Percentiles rank a stretch among this genome's conserved stretches.
phyloP scores from a whole-genome alignment of 1,139 yeast genomes.

The Protomyces pachydermus region DNA sequence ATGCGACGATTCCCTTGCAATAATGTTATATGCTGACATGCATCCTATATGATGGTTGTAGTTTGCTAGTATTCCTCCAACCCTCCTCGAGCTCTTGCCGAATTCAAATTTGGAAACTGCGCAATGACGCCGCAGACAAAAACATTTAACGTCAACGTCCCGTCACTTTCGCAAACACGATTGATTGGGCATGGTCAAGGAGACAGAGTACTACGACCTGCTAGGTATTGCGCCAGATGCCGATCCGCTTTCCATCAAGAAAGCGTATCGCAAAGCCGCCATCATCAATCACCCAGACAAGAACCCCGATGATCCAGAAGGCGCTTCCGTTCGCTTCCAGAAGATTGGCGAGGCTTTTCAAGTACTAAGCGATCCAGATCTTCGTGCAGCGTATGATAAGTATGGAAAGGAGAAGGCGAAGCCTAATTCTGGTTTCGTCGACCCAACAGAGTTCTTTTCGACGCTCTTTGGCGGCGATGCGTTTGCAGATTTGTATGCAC shows the following conservation, averaged over 20 bases:
- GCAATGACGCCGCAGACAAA: no score
- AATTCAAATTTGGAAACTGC: background rate
- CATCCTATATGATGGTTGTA: background rate
- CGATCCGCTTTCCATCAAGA: conserved; percentile 75
- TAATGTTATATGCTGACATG: background rate
- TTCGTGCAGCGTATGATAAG: conserved; percentile 74
- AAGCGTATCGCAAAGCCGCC: conserved; percentile 69
- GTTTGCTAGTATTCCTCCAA: no score
- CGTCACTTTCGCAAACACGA: background rate
- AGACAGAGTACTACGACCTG: conserved; percentile 60
- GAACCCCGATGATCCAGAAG: conserved; percentile 34
- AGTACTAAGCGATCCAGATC: conserved; percentile 68
- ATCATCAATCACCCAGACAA: conserved; percentile 29
- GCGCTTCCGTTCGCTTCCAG: conserved; percentile 35
- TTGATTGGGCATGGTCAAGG: conserved; percentile 12
- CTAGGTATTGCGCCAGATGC: conserved; percentile 68
- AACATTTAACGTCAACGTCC: background rate
- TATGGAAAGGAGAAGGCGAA: conserved; percentile 76
- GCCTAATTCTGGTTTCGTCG: conserved; percentile 39
- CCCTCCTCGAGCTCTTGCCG: no score
- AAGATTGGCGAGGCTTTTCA: conserved; percentile 75
- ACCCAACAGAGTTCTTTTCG: conserved; percentile 81
- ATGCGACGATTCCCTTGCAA: background rate
- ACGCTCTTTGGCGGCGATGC: conserved; percentile 91
- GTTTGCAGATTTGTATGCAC: conserved; percentile 56